Percentiles rank a stretch among this genome's conserved stretches.
Evolutionary conservation across 345 rosid species (phyloP).

Genomic region (Gossypioides kirkii): DNA sequence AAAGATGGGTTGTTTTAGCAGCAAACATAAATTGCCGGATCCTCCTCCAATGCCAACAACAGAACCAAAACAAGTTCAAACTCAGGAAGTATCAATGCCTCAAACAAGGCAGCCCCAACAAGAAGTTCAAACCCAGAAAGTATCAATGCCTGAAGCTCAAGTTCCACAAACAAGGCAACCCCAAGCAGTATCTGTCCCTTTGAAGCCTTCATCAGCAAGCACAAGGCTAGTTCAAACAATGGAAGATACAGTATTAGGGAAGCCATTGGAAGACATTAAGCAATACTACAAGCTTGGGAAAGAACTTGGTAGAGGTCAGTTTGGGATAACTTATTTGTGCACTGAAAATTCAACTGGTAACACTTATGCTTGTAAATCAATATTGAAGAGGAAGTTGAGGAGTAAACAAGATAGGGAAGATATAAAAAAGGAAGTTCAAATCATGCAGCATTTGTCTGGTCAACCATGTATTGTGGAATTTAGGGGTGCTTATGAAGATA

Average conservation of each 20-base stretch:
- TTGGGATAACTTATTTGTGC: slow-evolving; percentile 37
- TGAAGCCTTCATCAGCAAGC: slow-evolving; percentile 5
- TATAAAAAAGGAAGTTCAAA: slow-evolving; percentile 32
- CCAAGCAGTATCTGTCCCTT: not conserved
- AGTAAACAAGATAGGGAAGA: slow-evolving; percentile 31
- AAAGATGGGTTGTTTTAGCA: slow-evolving; percentile 8
- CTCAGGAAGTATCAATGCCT: not conserved
- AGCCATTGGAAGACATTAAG: slow-evolving; percentile 34
- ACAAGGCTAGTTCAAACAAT: not conserved
- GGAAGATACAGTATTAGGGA: slow-evolving; percentile 16
- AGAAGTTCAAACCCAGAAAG: not conserved
- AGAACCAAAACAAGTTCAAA: not conserved
- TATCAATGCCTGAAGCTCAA: not conserved
- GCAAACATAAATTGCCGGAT: not conserved
- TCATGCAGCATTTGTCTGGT: slow-evolving; percentile 38
- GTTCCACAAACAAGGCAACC: not conserved
- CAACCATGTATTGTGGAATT: slow-evolving; percentile 36
- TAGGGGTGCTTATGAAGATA: slow-evolving; percentile 32
- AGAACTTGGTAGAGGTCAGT: slow-evolving; percentile 37
- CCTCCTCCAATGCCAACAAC: slow-evolving; percentile 1
- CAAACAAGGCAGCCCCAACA: not conserved
- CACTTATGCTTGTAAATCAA: slow-evolving; percentile 33
- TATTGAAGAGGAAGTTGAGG: slow-evolving; percentile 24
- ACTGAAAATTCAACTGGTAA: slow-evolving; percentile 31
- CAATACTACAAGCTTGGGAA: slow-evolving; percentile 25